Base-by-base conservation (phyloP, 202 grass and related monocot genomes). In the Carex sylvatica region DNA sequence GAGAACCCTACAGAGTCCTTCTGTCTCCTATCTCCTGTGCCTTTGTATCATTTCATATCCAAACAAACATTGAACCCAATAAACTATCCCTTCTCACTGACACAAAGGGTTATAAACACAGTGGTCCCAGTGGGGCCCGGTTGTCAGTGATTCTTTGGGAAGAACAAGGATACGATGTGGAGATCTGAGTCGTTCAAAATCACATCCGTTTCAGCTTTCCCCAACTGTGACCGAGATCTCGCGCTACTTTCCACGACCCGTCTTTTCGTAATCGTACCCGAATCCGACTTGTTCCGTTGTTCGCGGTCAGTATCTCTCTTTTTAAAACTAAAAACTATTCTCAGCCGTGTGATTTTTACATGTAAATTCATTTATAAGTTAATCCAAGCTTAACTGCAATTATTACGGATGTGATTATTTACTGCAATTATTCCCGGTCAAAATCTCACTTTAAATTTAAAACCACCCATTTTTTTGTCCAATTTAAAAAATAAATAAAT, bases 171-270 rank as follows among this genome's bases (percentile, higher is more conserved):
- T 52, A 38, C 9, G 5, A 36, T 60, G 1, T 78, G 74, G 14
- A 80, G 78, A 11, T 49, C 0, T 10, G 14, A 78, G 22, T 65
- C 2, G 54, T 10, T 36, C 3, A 6, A 78, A 60, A 56, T 31
- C 19, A 65, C 55, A 64, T 80, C 52, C 31, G 78, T 65, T 80
- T 65, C 58, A 64, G 78, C 78, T 80, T 80, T 80, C 6, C 31
- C 24, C 59, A 80, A 80, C 33, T 42, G 36, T n/a, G 16, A 80
- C 78, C 78, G 59, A 80, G 78, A 80, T 80, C 78, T 80, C 78
- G 56, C 78, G 33, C 59, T 64, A 5, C 78, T 80, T 80, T 64
- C 78, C 47, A 80, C 78, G 78, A 80, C 78, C 64, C 78, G 78
- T 80, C 78, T 80, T 22, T 80, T 80, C 78, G 15, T 80, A 65